Percentiles rank a stretch among this genome's conserved stretches.
Evolutionary conservation across 768 basidiomycete genomes (phyloP).

Genomic region (Exidia glandulosa): DNA sequence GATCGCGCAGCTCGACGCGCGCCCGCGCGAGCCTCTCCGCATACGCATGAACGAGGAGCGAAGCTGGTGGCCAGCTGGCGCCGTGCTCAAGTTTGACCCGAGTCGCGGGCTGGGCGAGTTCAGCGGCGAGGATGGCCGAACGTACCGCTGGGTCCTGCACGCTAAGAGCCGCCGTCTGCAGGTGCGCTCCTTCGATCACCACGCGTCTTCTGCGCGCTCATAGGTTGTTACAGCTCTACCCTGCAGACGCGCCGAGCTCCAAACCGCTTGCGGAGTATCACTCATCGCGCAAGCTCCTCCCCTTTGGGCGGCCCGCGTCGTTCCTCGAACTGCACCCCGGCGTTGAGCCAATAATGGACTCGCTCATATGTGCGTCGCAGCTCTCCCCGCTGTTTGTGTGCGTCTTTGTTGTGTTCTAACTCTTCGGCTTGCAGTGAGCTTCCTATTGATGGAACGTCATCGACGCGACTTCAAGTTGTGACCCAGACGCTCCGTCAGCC

Average conservation of each 20-base stretch:
- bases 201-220: not conserved
- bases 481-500: no score
- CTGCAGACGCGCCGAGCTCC: not conserved
- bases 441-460: not conserved
- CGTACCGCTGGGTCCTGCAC: not conserved
- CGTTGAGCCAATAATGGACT: not conserved
- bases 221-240: not conserved
- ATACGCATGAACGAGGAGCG: not conserved
- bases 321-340: not conserved
- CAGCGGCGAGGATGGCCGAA: not conserved
- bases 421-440: not conserved
- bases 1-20: not conserved
- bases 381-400: not conserved
- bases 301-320: not conserved
- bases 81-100: not conserved
- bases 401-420: not conserved
- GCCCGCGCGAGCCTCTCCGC: not conserved
- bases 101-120: not conserved
- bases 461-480: not conserved
- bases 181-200: not conserved
- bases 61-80: not conserved
- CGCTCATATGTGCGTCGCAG: not conserved
- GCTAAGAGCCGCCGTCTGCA: not conserved
- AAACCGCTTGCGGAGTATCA: not conserved
- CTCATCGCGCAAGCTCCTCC: not conserved